Base-by-base conservation (phyloP, 75 land plant genomes). In the Selaginella tamariscina region DNA sequence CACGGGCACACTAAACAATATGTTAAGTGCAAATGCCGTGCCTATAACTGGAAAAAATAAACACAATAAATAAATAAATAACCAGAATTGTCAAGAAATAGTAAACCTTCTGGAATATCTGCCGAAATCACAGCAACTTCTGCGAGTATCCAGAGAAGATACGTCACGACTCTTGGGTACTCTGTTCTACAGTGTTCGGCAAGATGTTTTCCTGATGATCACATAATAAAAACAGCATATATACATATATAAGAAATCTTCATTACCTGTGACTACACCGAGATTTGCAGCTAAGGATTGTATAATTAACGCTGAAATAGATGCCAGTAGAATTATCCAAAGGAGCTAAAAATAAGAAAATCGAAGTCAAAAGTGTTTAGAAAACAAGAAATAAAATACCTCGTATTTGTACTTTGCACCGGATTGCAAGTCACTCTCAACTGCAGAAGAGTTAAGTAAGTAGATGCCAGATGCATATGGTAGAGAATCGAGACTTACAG, bases 271-370 rank as follows among this genome's bases (percentile, higher is more conserved):
- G 27, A 72, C 73, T 0, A 86, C 95, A 0, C 97, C 97, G 2
- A 92, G 76, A 72, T 92, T 92, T 23, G 89, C 90, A 9, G 97
- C 83, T 1, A 84, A 79, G 0, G 90, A 86, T 65, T 92, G 97
- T 8, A 92, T 82, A 23, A 92, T 74, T n/a, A 92, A 77, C 20
- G 97, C 89, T 28, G 82, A 81, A 27, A 88, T 68, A 27, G 83
- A 60, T 18, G 86, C 93, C 15, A 90, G 54, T 0, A 90, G 75
- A 5, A 90, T 65, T 20, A 90, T 75, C 84, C 88, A 85, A 18
- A 90, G 70, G 0, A 89, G 75, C 79, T 88, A 70, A 33, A 18
- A 33, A 15, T n/a, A n/a, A n/a, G n/a, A n/a, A 15, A 39, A 5
- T 28, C 29, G 5, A 27, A n/a, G 49, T 39, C 49, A 39, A 5